These are phyloP conservation scores for Dorcoceras hygrometricum DNA, from an alignment of 257 asterid genomes.

Conservation along the genomic window DNA sequence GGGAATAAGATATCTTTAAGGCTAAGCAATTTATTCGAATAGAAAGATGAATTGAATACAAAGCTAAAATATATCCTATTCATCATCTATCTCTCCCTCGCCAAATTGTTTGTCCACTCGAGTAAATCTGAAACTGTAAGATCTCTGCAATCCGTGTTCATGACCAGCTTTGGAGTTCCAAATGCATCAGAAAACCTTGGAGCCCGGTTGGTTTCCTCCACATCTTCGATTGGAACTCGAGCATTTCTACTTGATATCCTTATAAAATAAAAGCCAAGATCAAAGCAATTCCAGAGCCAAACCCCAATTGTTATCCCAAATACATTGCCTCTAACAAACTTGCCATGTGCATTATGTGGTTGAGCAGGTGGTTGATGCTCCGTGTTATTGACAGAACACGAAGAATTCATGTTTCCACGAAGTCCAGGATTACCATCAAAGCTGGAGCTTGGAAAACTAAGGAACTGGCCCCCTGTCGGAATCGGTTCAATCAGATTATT, in stretches of 20 bases:
- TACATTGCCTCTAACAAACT: constrained; percentile 43
- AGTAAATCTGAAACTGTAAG: constrained; percentile 62
- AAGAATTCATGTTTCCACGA: constrained; percentile 58
- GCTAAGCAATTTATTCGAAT: no score
- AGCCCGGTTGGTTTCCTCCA: constrained; percentile 43
- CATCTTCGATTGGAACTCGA: constrained; percentile 54
- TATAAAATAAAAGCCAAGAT: constrained; percentile 55
- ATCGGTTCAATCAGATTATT: constrained; percentile 75
- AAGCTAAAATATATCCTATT: no score
- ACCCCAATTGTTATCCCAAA: constrained; percentile 66
- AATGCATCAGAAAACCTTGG: constrained; percentile 50
- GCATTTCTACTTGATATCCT: constrained; percentile 53
- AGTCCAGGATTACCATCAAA: constrained; percentile 90
- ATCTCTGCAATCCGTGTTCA: constrained; percentile 67
- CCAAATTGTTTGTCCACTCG: constrained; percentile 76
- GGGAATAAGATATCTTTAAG: no score
- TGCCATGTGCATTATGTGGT: constrained; percentile 24
- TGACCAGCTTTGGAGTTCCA: constrained; percentile 74
- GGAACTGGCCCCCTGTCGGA: constrained; percentile 86
- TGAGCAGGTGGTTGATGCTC: constrained; percentile 34
- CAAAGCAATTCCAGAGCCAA: constrained; percentile 56
- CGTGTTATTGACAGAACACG: constrained; percentile 44
- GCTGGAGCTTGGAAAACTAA: constrained; percentile 87
- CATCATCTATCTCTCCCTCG: no score
- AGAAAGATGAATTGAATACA: no score